A percentile compares a stretch with the other conserved stretches of the same genome.
These are phyloP conservation scores for Passiflora organensis DNA, from an alignment of 345 rosid genomes.

Conservation along the genomic window DNA sequence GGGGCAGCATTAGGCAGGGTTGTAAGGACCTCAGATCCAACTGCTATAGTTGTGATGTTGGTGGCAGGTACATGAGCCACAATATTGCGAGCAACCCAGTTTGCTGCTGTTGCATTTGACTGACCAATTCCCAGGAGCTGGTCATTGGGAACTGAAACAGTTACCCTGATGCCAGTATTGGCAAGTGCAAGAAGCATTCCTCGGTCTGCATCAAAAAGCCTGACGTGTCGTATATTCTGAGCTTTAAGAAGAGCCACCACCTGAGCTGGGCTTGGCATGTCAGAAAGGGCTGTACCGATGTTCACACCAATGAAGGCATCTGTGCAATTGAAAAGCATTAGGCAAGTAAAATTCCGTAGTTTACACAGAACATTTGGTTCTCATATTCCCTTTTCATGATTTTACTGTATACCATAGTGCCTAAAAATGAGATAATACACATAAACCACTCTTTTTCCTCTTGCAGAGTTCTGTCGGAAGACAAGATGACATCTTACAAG, in stretches of 20 bases:
- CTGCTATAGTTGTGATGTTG: conserved; percentile 82
- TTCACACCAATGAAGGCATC: conserved; percentile 87
- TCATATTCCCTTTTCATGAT: too few species aligned
- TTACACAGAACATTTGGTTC: too few species aligned
- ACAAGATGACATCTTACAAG: too few species aligned
- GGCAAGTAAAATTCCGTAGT: too few species aligned
- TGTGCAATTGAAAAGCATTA: conserved; percentile 6
- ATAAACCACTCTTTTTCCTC: too few species aligned
- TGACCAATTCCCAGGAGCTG: conserved; percentile 95
- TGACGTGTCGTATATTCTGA: conserved; percentile 71
- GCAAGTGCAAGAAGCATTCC: conserved; percentile 85
- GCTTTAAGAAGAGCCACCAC: conserved; percentile 81
- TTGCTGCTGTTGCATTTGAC: conserved; percentile 95
- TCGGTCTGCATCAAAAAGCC: conserved; percentile 80
- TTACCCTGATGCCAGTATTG: conserved; percentile 72
- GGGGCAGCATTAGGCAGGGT: conserved; percentile 70
- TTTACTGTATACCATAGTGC: too few species aligned
- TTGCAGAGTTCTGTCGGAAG: too few species aligned
- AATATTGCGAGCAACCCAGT: conserved; percentile 88
- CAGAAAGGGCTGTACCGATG: conserved; percentile 76
- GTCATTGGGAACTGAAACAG: conserved; percentile 88
- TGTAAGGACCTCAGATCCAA: conserved; percentile 84
- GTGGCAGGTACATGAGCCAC: conserved; percentile 88
- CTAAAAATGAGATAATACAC: too few species aligned
- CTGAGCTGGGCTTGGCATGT: conserved; percentile 90